phyloP scores from a whole-genome alignment of 2,329 filamentous ascomycete species.

The Dactylellina haptotyla region DNA sequence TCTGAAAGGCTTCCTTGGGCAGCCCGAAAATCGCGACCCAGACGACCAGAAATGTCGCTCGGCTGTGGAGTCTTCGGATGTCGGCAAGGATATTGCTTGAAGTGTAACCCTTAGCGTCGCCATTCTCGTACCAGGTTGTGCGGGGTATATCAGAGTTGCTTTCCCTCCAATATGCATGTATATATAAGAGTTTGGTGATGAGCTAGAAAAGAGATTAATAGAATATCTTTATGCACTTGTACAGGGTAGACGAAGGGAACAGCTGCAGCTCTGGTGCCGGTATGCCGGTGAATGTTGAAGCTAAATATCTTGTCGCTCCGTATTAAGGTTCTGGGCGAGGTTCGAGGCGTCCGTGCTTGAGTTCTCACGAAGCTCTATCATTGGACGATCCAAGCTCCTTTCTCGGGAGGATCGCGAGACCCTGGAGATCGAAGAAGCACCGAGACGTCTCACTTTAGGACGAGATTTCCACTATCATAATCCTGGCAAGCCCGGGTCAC shows the following conservation, averaged over 20 bases:
- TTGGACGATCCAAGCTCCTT: slow-evolving; percentile 17
- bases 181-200: no score
- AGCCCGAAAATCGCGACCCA: slow-evolving; percentile 37
- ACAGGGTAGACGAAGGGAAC: neutral
- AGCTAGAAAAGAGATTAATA: neutral
- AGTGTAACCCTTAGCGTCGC: neutral
- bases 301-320: slow-evolving; percentile 28
- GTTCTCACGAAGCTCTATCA: slow-evolving; percentile 18
- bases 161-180: no score
- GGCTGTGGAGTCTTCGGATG: slow-evolving; percentile 12
- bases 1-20: slow-evolving; percentile 17
- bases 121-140: slow-evolving; percentile 3
- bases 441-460: slow-evolving; percentile 21
- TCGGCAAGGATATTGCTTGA: slow-evolving; percentile 14
- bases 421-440: slow-evolving; percentile 41
- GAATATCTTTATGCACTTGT: no score
- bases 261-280: slow-evolving; percentile 11
- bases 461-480: slow-evolving; percentile 3
- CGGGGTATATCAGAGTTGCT: neutral
- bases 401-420: slow-evolving; percentile 18
- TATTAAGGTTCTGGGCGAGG: slow-evolving; percentile 40
- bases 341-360: slow-evolving; percentile 38
- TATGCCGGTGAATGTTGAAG: slow-evolving; percentile 14
- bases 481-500: neutral
- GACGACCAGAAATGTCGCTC: neutral